Percentiles rank a stretch among this genome's conserved stretches.
phyloP scores from a whole-genome alignment of 2,329 filamentous ascomycete genomes.

The Pseudogymnoascus sp. region DNA sequence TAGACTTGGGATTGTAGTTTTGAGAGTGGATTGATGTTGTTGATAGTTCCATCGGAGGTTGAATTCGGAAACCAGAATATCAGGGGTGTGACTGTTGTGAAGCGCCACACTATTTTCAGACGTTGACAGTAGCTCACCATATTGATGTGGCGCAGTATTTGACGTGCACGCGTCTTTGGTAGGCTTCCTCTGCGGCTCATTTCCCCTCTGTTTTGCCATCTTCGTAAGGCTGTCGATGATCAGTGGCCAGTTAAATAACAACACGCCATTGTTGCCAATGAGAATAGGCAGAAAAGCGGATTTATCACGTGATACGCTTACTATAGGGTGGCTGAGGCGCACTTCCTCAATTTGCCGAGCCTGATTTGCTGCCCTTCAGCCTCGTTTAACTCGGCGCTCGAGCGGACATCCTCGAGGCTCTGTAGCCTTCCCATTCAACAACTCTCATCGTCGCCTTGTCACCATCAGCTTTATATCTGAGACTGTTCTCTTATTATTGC shows the following conservation, averaged over 20 bases:
- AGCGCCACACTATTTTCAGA: neutral
- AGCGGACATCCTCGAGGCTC: constrained; percentile 6
- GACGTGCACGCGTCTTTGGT: neutral
- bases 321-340: neutral
- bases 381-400: constrained; percentile 8
- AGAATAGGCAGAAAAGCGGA: neutral
- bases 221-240: neutral
- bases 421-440: constrained; percentile 9
- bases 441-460: constrained; percentile 3
- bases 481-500: neutral
- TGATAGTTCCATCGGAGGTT: neutral
- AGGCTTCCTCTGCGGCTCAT: neutral
- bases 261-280: neutral
- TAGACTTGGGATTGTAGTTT: neutral
- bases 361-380: constrained; percentile 7
- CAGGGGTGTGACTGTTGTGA: neutral
- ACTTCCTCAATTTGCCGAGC: constrained; percentile 7
- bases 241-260: neutral
- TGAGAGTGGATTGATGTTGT: neutral
- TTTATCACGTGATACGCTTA: neutral
- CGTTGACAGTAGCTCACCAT: neutral
- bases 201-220: neutral
- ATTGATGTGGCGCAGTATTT: neutral
- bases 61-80: neutral
- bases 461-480: neutral